Percentiles rank a stretch among this genome's conserved stretches.
Conservation (phyloP, 2,329 filamentous ascomycete species). For the Chalaropsis thielavioides region DNA sequence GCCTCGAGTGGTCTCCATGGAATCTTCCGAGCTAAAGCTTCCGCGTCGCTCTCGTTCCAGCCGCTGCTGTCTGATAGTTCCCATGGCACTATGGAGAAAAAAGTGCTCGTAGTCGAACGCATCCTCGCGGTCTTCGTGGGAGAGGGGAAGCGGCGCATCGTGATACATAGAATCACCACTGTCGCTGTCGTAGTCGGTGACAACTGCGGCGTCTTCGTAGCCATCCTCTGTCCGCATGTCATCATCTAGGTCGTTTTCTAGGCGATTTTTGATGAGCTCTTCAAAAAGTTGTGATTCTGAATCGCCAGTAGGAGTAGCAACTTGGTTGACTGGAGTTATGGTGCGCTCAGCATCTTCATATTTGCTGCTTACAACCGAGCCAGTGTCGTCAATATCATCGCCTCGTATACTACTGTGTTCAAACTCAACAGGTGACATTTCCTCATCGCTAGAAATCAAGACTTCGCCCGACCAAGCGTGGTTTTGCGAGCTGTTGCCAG, state of each 20-base stretch:
- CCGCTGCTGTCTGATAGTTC: slow-evolving; percentile 49
- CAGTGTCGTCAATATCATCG: slow-evolving; percentile 21
- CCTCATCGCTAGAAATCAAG: slow-evolving; percentile 8
- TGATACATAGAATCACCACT: slow-evolving; percentile 50
- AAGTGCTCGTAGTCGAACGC: slow-evolving; percentile 96
- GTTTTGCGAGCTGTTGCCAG: background rate
- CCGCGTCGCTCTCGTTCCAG: slow-evolving; percentile 30
- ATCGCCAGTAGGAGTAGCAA: slow-evolving; percentile 2
- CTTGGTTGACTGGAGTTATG: slow-evolving; percentile 8
- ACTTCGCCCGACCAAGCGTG: slow-evolving; percentile 10
- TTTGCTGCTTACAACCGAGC: slow-evolving; percentile 21
- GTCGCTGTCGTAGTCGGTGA: slow-evolving; percentile 39
- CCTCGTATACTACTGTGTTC: background rate
- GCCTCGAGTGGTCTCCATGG: slow-evolving; percentile 46
- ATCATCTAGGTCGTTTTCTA: slow-evolving; percentile 25
- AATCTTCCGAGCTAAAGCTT: slow-evolving; percentile 45
- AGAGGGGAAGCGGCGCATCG: slow-evolving; percentile 46
- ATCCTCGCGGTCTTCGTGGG: slow-evolving; percentile 86
- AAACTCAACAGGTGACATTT: slow-evolving; percentile 16
- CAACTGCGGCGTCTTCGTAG: slow-evolving; percentile 27
- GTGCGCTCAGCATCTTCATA: slow-evolving; percentile 20
- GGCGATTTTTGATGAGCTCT: slow-evolving; percentile 14
- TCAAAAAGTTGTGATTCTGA: slow-evolving; percentile 6
- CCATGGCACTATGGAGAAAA: slow-evolving; percentile 84
- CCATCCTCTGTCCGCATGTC: slow-evolving; percentile 29